Evolutionary conservation across 2,329 filamentous ascomycete species (phyloP).

Genomic region (Calonectria pseudoturangicola): DNA sequence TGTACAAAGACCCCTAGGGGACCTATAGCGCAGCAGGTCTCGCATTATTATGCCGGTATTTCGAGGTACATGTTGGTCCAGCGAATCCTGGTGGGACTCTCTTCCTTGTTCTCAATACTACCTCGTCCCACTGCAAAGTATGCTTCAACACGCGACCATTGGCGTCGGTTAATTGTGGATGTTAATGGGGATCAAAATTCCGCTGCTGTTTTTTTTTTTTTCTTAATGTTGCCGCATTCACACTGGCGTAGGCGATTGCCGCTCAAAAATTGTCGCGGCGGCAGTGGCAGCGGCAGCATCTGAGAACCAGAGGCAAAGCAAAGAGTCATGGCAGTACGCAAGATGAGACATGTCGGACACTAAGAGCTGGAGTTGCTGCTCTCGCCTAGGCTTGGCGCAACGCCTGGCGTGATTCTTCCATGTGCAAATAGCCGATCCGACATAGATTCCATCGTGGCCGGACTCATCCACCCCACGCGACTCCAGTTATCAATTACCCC

Average conservation of each 20-base stretch:
- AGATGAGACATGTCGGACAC: constrained; percentile 40
- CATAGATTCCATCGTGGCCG: constrained; percentile 33
- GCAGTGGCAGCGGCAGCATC: constrained; percentile 3
- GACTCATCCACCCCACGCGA: constrained; percentile 39
- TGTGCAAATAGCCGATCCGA: constrained; percentile 33
- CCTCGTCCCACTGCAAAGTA: constrained; percentile 34
- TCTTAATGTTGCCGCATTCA: constrained; percentile 14
- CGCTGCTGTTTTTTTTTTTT: not conserved
- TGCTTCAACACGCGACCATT: constrained; percentile 38
- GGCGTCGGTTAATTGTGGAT: constrained; percentile 21
- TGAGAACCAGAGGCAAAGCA: constrained; percentile 7
- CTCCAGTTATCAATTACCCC: constrained; percentile 34
- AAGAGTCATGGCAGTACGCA: constrained; percentile 24
- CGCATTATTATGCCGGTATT: constrained; percentile 17
- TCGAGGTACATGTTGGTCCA: constrained; percentile 17
- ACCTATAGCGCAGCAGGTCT: not conserved
- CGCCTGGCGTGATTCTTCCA: constrained; percentile 42
- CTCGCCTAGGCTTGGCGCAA: constrained; percentile 37
- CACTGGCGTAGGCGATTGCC: constrained; percentile 6
- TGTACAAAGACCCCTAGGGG: not conserved
- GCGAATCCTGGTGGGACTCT: constrained; percentile 22
- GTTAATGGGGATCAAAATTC: constrained; percentile 17
- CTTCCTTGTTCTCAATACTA: constrained; percentile 29
- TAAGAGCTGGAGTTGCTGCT: constrained; percentile 36
- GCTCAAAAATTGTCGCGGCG: constrained; percentile 6